phyloP scores from a whole-genome alignment of 139 green algal species.

The Tetradesmus obliquus region DNA sequence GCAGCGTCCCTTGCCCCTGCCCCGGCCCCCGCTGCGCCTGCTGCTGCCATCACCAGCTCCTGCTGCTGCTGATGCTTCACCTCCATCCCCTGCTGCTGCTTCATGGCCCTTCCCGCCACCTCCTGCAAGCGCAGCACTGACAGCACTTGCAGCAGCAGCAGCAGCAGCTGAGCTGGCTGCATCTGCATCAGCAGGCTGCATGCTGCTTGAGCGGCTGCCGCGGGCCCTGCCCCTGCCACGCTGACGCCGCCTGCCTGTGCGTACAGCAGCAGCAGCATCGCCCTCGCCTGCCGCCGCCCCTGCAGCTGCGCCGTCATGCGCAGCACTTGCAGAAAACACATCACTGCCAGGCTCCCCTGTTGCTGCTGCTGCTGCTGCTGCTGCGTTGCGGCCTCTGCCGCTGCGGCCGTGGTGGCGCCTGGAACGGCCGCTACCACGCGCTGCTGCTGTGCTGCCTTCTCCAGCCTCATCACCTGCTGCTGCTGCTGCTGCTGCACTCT shows the following conservation, averaged over 20 bases:
- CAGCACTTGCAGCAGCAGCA: too few species aligned
- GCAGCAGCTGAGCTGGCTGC: neutral
- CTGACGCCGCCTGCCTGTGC: neutral
- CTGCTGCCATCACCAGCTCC: neutral
- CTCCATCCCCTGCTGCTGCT: neutral
- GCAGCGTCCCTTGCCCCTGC: neutral
- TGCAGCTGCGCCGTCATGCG: neutral
- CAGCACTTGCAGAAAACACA: neutral
- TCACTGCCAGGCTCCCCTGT: neutral
- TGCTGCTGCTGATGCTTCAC: neutral
- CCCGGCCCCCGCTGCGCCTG: constrained; percentile 7
- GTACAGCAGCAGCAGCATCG: neutral
- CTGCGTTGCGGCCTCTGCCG: neutral
- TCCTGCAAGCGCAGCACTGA: neutral
- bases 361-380: constrained; percentile 1
- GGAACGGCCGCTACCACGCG: neutral
- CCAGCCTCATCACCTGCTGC: neutral
- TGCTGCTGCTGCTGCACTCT: neutral
- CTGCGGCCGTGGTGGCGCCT: neutral
- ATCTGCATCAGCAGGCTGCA: neutral
- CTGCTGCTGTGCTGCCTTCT: neutral
- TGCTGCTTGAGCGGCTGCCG: neutral
- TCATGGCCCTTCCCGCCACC: neutral
- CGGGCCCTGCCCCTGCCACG: neutral
- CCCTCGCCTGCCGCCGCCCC: neutral